Evolutionary conservation across 2,329 filamentous ascomycete genomes (phyloP), one percentile per base, ranked within the genome.

Genomic region (Colletotrichum truncatum): DNA sequence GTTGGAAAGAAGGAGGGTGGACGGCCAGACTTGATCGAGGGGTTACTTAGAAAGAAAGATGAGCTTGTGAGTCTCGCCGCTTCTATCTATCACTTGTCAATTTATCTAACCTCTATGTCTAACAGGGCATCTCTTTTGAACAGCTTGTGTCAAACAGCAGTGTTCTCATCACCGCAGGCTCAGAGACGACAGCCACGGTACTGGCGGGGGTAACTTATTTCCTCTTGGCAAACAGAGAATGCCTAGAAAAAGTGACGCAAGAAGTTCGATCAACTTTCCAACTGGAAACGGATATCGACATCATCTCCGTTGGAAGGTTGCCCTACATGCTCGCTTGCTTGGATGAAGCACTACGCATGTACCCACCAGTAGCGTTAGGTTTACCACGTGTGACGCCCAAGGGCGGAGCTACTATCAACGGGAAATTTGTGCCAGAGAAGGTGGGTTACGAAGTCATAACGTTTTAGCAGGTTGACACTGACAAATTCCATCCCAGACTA

Each of bases 271-370:
- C 70, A 0, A 25, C 72, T 0, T 81, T 81, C 55, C 49, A 67
- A 3, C 67, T 46, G 0, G 73, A 76, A 23, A 71, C 75, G 1
- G 75, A 81, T 6, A 82, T 83, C 53, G 73, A 70, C 7, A 67
- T 78, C 18, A 61, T 69, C 1, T 71, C 71, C 4, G 71, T 76
- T 3, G 66, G 71, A 38, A 65, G 70, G 7, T 69, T 82, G 0
- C 55, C 69, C 1, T 82, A 82, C 46, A 71, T 83, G 48, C 68
- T 74, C 10, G 81, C 80, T 1, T 74, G 71, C 34, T 65, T 84
- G 11, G 73, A 82, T 2, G 82, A 84, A 70, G 72, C 70, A 3
- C 70, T 84, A 43, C 73, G 82, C 11, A 66, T 80, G 14, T 82
- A 78, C 52, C 78, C 80, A 7, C 71, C 70, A 2, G 67, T 67